Conservation (phyloP, 192 early-diverging fungal species). For the Coemansia sp. region DNA sequence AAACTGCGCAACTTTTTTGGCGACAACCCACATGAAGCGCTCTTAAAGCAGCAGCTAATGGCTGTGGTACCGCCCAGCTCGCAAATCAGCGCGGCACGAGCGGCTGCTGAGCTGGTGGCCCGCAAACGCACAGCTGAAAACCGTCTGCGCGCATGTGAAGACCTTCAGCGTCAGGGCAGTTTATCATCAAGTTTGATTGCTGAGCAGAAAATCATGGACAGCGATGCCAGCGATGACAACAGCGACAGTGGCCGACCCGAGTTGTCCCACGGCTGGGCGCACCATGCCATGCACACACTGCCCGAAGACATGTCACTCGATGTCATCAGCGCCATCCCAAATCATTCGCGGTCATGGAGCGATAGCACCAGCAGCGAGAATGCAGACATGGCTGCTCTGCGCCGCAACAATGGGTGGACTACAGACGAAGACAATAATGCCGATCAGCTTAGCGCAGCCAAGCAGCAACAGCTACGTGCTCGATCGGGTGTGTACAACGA, state of each 20-base stretch:
- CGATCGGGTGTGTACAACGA: constrained; percentile 18
- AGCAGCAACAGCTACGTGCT: neutral
- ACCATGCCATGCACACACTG: constrained; percentile 20
- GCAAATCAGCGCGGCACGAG: constrained; percentile 31
- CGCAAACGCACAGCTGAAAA: constrained; percentile 32
- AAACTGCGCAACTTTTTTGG: constrained; percentile 73
- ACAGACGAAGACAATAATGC: constrained; percentile 4
- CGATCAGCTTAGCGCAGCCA: neutral
- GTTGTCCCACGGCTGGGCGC: constrained; percentile 22
- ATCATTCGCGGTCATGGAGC: constrained; percentile 27
- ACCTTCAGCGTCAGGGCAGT: constrained; percentile 20
- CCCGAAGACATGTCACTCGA: neutral
- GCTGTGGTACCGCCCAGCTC: constrained; percentile 54
- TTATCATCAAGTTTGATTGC: constrained; percentile 17
- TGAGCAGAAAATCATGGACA: constrained; percentile 35
- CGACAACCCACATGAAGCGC: constrained; percentile 57
- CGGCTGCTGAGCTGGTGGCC: constrained; percentile 45
- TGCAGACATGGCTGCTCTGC: neutral
- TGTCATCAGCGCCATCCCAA: neutral
- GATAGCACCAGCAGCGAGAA: constrained; percentile 5
- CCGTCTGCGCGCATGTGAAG: constrained; percentile 6
- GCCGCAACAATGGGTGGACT: constrained; percentile 8
- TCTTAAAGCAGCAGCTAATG: constrained; percentile 57
- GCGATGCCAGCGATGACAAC: constrained; percentile 33
- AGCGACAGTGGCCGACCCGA: constrained; percentile 4